Evolutionary conservation across 179 eudicot genomes (phyloP).

Genomic region (Amaranthus tricolor): DNA sequence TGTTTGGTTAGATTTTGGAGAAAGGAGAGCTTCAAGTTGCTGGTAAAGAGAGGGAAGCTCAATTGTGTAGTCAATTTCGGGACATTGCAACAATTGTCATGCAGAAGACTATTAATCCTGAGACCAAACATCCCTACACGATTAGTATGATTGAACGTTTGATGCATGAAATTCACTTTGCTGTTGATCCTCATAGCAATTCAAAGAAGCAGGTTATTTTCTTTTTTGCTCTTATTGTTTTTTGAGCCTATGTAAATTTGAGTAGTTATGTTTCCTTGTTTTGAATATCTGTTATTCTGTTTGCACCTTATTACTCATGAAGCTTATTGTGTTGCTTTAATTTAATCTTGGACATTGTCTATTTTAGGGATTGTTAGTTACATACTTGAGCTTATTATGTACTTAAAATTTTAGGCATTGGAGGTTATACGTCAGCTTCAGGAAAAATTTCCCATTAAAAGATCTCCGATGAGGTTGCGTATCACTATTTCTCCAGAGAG

Average conservation of each 20-base stretch:
- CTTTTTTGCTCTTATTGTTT: background rate
- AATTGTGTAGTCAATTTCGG: slow-evolving; percentile 83
- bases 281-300: background rate
- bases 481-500: slow-evolving; percentile 46
- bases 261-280: background rate
- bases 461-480: slow-evolving; percentile 82
- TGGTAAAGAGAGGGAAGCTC: slow-evolving; percentile 97
- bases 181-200: slow-evolving; percentile 85
- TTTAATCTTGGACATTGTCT: background rate
- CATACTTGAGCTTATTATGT: slow-evolving; percentile 6
- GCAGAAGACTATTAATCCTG: slow-evolving; percentile 92
- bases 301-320: background rate
- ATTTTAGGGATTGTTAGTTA: slow-evolving; percentile 12
- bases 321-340: background rate
- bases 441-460: slow-evolving; percentile 72
- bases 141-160: slow-evolving; percentile 97
- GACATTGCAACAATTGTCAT: slow-evolving; percentile 96
- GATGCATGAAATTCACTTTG: slow-evolving; percentile 97
- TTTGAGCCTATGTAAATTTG: background rate
- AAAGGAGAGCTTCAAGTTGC: slow-evolving; percentile 99
- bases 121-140: slow-evolving; percentile 87
- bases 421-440: slow-evolving; percentile 93
- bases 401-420: slow-evolving; percentile 52
- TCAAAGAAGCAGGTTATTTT: slow-evolving; percentile 85
- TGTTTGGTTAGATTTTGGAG: slow-evolving; percentile 69